A percentile compares a stretch with the other conserved stretches of the same genome.
phyloP scores from a whole-genome alignment of 805 yeast genomes.

The Saturnispora hagleri region DNA sequence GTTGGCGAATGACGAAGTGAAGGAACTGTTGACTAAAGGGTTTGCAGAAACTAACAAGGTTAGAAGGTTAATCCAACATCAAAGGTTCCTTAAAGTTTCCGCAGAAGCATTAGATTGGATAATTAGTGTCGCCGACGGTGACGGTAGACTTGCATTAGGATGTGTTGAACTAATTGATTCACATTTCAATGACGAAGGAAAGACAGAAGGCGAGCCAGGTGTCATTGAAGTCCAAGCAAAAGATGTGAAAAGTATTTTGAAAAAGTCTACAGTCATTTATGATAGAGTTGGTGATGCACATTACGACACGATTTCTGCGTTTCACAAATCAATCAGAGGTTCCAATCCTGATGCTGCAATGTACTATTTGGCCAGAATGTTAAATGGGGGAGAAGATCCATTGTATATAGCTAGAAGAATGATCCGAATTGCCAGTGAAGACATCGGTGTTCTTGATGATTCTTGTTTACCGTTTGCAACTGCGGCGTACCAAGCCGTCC shows the following conservation, averaged over 20 bases:
- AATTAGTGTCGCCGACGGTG: constrained; percentile 75
- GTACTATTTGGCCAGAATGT: constrained; percentile 80
- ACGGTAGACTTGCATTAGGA: constrained; percentile 77
- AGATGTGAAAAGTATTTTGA: constrained; percentile 33
- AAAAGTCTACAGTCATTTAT: constrained; percentile 52
- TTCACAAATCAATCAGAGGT: constrained; percentile 90
- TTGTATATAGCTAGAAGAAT: constrained; percentile 80
- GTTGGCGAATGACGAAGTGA: constrained; percentile 41
- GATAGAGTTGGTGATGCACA: constrained; percentile 88
- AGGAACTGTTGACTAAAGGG: constrained; percentile 47
- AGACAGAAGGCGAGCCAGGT: background rate
- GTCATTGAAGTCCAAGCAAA: constrained; percentile 31
- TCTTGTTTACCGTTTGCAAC: constrained; percentile 78
- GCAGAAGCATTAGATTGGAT: constrained; percentile 56
- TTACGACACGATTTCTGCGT: constrained; percentile 91
- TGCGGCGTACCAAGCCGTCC: constrained; percentile 77
- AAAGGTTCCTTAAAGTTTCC: constrained; percentile 42
- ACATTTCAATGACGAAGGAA: constrained; percentile 26
- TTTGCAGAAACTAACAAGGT: constrained; percentile 48
- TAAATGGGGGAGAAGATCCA: constrained; percentile 91
- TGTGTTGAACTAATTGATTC: constrained; percentile 66
- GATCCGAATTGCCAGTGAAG: constrained; percentile 94
- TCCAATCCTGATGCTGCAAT: constrained; percentile 83
- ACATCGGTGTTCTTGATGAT: constrained; percentile 80
- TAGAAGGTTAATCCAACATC: constrained; percentile 42